Evolutionary conservation across 1,284 basidiomycete genomes (phyloP).

Genomic region (Cutaneotrichosporon dermatis): DNA sequence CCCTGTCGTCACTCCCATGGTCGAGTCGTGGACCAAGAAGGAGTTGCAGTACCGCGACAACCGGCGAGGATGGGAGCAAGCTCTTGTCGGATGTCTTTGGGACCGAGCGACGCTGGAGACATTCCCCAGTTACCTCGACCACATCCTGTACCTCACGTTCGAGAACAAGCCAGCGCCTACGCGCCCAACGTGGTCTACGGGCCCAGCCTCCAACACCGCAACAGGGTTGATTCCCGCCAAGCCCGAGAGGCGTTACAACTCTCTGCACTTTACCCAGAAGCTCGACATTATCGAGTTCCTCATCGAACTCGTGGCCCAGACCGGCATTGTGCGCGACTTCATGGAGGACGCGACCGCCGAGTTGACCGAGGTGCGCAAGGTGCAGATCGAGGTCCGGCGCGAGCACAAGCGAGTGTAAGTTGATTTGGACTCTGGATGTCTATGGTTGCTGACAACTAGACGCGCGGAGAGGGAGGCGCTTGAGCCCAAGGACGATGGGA

Average conservation of each 20-base stretch:
- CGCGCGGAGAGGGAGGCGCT: constrained; percentile 47
- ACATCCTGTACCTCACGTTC: constrained; percentile 72
- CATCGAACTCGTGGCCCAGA: constrained; percentile 83
- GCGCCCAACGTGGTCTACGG: constrained; percentile 48
- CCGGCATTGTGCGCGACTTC: constrained; percentile 76
- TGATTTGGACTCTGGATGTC: not conserved
- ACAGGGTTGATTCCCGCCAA: constrained; percentile 41
- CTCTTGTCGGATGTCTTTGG: constrained; percentile 79
- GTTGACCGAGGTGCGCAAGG: constrained; percentile 87
- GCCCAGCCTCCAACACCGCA: constrained; percentile 30
- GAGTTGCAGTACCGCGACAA: constrained; percentile 37
- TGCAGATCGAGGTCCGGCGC: constrained; percentile 89
- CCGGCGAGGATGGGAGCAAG: constrained; percentile 65
- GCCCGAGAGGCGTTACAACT: constrained; percentile 65
- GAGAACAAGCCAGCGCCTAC: constrained; percentile 47
- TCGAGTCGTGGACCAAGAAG: constrained; percentile 33
- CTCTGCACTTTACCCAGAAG: constrained; percentile 70
- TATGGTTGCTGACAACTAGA: constrained; percentile 16
- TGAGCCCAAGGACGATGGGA: constrained; percentile 42
- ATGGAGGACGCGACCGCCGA: constrained; percentile 87
- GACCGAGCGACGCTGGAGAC: constrained; percentile 75
- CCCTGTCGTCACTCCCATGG: constrained; percentile 30
- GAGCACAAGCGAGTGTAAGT: constrained; percentile 79
- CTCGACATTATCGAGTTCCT: constrained; percentile 81
- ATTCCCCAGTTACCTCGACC: constrained; percentile 68